Base-by-base conservation (phyloP, 1,139 yeast species). In the Saccharomycopsis hybrid region DNA sequence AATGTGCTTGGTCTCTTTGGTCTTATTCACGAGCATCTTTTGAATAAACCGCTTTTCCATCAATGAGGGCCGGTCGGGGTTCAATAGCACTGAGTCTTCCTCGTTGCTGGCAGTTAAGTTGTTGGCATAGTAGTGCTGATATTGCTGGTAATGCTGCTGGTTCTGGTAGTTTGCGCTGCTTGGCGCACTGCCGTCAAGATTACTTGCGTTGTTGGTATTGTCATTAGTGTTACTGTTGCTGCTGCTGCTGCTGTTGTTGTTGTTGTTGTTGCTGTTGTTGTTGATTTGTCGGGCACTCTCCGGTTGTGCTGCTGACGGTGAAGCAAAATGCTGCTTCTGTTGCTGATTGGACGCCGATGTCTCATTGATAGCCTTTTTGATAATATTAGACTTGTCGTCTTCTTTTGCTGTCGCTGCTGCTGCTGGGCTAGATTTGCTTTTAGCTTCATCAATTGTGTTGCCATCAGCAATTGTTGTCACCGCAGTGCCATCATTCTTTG, bases 11-110 rank as follows among this genome's bases (percentile, higher is more conserved):
- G 77, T 38, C 8, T 44, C 52, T 30, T 46, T 41, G 1, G 44
- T 25, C 58, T 86, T 88, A 4, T 81, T 85, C 48, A 76, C 78
- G 3, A 87, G 77, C 40, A 90, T 78, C 60, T 85, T 85, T 51
- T 79, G 76, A 32, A 92, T 80, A 97, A 97, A 92, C 57, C 85
- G 73, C 60, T 94, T 76, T 60, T 94, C 97, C 32, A 85, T 66
- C 0, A 90, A 80, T 1, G 92, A 78, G 0, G 97, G 95, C 45
- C 89, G 71, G 43, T 83, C 92, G 0, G 98, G 98, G 55, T 90
- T 96, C 9, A 81, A 65, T n/a, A 92, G 68, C 2, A 92, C 82
- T 0, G 92, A 81, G 25, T 50, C 53, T 36, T 52, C 55, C 27
- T 49, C 50, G 18, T 33, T 36, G 27, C 24, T 56, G 41, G 8